phyloP scores from a whole-genome alignment of 169 alveolate genomes.

The Plasmodium vinckei region DNA sequence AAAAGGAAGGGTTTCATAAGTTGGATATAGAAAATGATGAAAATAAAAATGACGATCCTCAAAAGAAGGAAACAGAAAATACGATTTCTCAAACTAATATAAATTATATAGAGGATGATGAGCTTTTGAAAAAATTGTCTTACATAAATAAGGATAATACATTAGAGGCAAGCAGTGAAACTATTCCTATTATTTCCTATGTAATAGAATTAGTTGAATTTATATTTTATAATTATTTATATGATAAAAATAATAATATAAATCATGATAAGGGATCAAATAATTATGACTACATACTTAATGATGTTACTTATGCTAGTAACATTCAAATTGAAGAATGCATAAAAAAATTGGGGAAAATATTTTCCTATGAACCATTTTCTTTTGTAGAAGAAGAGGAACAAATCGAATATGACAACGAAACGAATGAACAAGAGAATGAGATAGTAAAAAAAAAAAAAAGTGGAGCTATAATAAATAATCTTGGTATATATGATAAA shows the following conservation, averaged over 20 bases:
- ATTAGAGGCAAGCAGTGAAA: conserved; percentile 1
- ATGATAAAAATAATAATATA: conserved; percentile 47
- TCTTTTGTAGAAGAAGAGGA: not conserved
- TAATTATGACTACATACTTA: conserved; percentile 7
- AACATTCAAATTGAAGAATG: conserved; percentile 15
- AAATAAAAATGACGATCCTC: not conserved
- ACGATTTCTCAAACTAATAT: conserved; percentile 11
- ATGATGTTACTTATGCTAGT: conserved; percentile 22
- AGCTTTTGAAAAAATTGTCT: conserved; percentile 10
- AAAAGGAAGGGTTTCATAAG: not conserved
- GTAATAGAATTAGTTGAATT: conserved; percentile 65
- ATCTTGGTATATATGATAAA: conserved; percentile 46
- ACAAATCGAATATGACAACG: not conserved
- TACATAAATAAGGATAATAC: conserved; percentile 12
- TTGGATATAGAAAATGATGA: not conserved
- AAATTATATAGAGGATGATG: conserved; percentile 19
- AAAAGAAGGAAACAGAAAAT: not conserved
- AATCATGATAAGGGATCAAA: not conserved
- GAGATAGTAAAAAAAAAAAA: conserved; percentile 4
- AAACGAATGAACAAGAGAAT: not conserved
- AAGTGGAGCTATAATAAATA: not conserved
- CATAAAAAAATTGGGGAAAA: conserved; percentile 21
- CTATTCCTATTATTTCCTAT: conserved; percentile 26
- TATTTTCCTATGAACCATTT: conserved; percentile 11
- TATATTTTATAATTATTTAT: conserved; percentile 47